Evolutionary conservation across 75 land plant species (phyloP).

Genomic region (Larix kaempferi): DNA sequence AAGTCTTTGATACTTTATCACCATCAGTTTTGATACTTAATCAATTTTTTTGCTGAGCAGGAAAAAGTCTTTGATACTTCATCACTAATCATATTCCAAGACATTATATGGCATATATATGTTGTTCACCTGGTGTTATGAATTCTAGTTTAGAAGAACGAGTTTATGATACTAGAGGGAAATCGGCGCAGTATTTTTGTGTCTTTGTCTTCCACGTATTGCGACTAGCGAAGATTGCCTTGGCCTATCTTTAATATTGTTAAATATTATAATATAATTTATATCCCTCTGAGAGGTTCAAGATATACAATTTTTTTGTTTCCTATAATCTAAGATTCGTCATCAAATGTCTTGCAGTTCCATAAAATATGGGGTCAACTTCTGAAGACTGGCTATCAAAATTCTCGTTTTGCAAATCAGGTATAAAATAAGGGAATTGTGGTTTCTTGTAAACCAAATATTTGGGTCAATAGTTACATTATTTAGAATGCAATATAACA

Average conservation of each 20-base stretch:
- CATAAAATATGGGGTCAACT: constrained; percentile 96
- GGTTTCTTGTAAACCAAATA: neutral
- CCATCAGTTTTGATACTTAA: too few relatives aligned
- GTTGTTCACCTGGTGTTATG: neutral
- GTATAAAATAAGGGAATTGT: constrained; percentile 24
- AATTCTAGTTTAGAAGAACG: neutral
- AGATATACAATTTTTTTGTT: neutral
- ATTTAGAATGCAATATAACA: neutral
- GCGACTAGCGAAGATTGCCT: neutral
- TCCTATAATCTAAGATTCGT: constrained; percentile 1
- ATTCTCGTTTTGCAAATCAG: constrained; percentile 99
- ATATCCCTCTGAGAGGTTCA: too few relatives aligned
- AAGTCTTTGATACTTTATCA: too few relatives aligned
- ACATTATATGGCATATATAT: too few relatives aligned
- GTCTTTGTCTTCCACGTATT: neutral
- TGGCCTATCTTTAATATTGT: neutral
- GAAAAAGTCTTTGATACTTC: too few relatives aligned
- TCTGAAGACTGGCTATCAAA: constrained; percentile 98
- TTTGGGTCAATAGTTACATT: neutral
- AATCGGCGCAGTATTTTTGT: neutral
- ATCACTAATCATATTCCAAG: too few relatives aligned
- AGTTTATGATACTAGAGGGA: neutral
- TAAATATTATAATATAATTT: neutral
- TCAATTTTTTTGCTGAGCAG: too few relatives aligned
- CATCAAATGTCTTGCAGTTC: constrained; percentile 52